phyloP scores from a whole-genome alignment of 352 stramenopile species.

The Phytophthora cactorum region DNA sequence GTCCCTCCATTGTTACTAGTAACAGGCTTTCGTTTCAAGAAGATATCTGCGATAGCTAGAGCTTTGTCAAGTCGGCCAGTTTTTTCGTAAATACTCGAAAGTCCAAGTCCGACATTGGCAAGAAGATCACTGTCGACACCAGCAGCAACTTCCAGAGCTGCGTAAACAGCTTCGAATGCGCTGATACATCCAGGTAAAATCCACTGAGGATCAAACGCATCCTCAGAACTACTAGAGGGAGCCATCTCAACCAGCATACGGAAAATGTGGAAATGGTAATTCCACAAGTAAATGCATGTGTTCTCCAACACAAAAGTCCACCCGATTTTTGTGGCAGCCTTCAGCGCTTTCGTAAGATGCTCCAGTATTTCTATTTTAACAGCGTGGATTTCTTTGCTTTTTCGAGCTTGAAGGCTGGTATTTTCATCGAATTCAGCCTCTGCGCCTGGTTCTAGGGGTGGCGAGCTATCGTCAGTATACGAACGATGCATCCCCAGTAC shows the following conservation, averaged over 20 bases:
- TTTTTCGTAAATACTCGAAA: slow-evolving; percentile 64
- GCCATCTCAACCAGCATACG: slow-evolving; percentile 42
- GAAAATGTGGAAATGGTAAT: slow-evolving; percentile 92
- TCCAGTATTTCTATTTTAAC: slow-evolving; percentile 61
- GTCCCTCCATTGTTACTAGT: not conserved
- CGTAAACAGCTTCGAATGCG: slow-evolving; percentile 66
- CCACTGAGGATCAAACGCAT: slow-evolving; percentile 39
- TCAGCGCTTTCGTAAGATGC: slow-evolving; percentile 42
- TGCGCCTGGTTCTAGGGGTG: slow-evolving; percentile 1
- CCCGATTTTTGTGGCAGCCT: slow-evolving; percentile 47
- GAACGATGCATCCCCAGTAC: slow-evolving; percentile 47
- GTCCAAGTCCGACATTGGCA: slow-evolving; percentile 51
- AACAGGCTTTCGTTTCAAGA: slow-evolving; percentile 61
- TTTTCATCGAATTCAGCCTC: slow-evolving; percentile 17
- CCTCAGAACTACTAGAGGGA: not conserved
- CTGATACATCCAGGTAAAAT: slow-evolving; percentile 66
- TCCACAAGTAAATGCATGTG: slow-evolving; percentile 89
- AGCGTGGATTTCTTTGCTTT: slow-evolving; percentile 26
- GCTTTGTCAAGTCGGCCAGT: slow-evolving; percentile 55
- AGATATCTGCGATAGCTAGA: slow-evolving; percentile 48
- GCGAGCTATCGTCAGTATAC: not conserved
- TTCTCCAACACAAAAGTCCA: slow-evolving; percentile 83
- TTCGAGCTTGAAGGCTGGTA: slow-evolving; percentile 1
- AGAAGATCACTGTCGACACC: slow-evolving; percentile 53
- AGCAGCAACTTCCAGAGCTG: slow-evolving; percentile 46